Conservation (phyloP, 306 rosid genomes). For the Acacia confusa region DNA sequence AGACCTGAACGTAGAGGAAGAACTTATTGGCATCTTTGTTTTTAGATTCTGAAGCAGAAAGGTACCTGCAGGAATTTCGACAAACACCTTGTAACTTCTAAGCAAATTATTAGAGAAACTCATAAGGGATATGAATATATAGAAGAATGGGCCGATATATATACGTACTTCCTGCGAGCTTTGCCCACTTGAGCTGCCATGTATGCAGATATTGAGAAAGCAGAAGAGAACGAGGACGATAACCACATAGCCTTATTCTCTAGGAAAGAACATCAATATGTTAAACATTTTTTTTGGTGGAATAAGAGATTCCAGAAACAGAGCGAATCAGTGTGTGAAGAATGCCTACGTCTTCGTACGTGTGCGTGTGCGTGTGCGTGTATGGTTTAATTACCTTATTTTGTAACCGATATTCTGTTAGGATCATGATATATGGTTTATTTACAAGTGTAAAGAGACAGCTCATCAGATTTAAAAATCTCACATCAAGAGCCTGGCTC, state of each 20-base stretch:
- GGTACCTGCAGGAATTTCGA: conserved; percentile 53
- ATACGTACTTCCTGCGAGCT: conserved; percentile 64
- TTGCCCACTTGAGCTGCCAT: conserved; percentile 58
- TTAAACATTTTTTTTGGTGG: conserved; percentile 36
- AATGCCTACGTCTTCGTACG: no score
- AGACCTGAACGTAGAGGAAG: conserved; percentile 77
- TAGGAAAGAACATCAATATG: conserved; percentile 50
- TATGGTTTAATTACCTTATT: no score
- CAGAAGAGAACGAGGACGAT: conserved; percentile 59
- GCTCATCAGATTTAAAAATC: no score
- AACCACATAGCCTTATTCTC: conserved; percentile 69
- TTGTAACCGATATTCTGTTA: no score
- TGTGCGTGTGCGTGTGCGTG: no score
- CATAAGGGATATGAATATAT: background rate
- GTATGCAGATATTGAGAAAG: conserved; percentile 75
- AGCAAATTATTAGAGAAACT: background rate
- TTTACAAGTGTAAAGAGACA: no score
- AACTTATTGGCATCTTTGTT: conserved; percentile 68
- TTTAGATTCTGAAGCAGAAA: conserved; percentile 72
- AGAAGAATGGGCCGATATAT: background rate
- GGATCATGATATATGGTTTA: no score
- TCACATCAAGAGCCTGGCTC: no score
- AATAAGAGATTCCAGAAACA: background rate
- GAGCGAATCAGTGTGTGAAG: background rate
- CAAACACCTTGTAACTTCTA: conserved; percentile 36